Base-by-base conservation (phyloP, 495 filamentous ascomycete genomes). In the Aspergillus saccharolyticus region DNA sequence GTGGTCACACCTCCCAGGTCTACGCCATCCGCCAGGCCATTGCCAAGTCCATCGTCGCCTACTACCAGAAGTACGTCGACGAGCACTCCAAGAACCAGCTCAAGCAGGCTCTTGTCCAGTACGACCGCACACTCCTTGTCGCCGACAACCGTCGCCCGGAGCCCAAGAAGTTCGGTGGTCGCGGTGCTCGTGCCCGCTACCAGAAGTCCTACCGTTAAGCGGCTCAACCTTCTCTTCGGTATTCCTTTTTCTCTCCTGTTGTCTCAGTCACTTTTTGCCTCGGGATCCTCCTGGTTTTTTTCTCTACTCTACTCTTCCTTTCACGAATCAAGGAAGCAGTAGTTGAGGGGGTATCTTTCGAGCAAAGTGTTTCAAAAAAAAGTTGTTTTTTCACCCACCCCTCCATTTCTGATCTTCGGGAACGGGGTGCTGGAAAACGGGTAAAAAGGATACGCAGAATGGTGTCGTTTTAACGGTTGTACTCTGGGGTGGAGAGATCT, bases 31-130 rank as follows among this genome's bases (percentile, higher is more conserved):
- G 94, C 67, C 94, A 98, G 83, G 93, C 95, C 63, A 97, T 98
- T 77, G 85, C 92, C 78, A 98, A 98, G 84, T 89, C 88, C 69
- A 90, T 96, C 64, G 89, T 98, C 70, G 92, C 94, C 76, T 98
- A 97, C 88, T 97, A 96, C 88, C 94, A 97, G 85, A 98, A 98
- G 83, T 98, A 86, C 81, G 90, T 98, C 76, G 94, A 98, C 73
- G 94, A 98, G 87, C 90, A 97, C 86, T 87, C 88, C 81, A 98
- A 98, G 89, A 98, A 97, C 86, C 82, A 88, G 79, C 83, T 98
- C 66, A 98, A 98, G 89, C 86, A 91, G 76, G 88, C 89, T 60
- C 83, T 97, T 60, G 87, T 89, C 70, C 83, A 89, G 74, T 98
- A 95, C 83, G 94, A 98, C 83, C 87, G 94, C 66, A 96, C 89